Evolutionary conservation across 768 basidiomycete species (phyloP).

Genomic region (Coprinellus micaceus): DNA sequence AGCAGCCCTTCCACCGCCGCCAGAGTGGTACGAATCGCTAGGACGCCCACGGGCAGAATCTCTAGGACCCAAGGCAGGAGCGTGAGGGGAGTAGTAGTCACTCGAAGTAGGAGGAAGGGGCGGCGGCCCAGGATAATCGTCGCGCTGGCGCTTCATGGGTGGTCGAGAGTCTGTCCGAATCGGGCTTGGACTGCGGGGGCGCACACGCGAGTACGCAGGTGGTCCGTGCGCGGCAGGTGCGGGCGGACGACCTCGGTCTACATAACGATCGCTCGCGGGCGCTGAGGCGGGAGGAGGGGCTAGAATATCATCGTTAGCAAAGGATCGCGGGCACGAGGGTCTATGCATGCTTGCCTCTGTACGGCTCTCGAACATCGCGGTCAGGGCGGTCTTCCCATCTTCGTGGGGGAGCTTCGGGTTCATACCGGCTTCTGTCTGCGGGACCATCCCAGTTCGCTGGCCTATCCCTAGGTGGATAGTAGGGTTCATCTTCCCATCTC

Average conservation of each 20-base stretch:
- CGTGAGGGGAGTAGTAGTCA: conserved; percentile 33
- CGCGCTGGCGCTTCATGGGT: conserved; percentile 42
- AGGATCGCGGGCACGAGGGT: not conserved
- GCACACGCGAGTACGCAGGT: conserved; percentile 35
- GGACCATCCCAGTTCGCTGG: conserved; percentile 14
- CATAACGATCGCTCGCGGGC: conserved; percentile 9
- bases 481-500: conserved; percentile 6
- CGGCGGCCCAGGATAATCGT: conserved; percentile 32
- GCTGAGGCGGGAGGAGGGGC: conserved; percentile 6
- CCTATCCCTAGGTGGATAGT: conserved; percentile 21
- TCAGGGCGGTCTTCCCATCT: conserved; percentile 43
- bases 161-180: conserved; percentile 43
- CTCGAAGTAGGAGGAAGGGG: conserved; percentile 1
- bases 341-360: conserved; percentile 4
- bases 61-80: conserved; percentile 14
- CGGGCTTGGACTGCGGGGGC: conserved; percentile 46
- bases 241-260: conserved; percentile 20
- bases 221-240: conserved; percentile 12
- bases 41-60: conserved; percentile 18
- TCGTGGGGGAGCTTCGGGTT: conserved; percentile 31
- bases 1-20: conserved; percentile 19
- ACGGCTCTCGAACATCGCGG: conserved; percentile 16
- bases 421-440: conserved; percentile 23
- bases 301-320: not conserved
- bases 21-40: conserved; percentile 30